Percentiles rank a stretch among this genome's conserved stretches.
phyloP scores from a whole-genome alignment of 2,329 filamentous ascomycete species.

The Trichoderma sp. region DNA sequence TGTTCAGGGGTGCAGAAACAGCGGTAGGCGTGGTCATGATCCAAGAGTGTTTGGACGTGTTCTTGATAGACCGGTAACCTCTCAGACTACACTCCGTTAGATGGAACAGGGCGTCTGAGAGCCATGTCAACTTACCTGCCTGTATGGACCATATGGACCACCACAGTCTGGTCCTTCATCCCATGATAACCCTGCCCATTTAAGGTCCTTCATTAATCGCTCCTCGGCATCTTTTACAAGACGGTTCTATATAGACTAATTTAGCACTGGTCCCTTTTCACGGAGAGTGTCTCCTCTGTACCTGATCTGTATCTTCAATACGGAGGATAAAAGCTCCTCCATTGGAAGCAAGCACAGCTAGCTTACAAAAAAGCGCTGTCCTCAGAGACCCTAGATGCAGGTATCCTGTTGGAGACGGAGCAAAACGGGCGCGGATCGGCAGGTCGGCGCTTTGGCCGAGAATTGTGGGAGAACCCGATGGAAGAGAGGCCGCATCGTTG shows the following conservation, averaged over 20 bases:
- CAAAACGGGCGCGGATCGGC: slow-evolving; percentile 66
- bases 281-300: slow-evolving; percentile 38
- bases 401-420: slow-evolving; percentile 91
- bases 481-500: not conserved
- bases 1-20: slow-evolving; percentile 84
- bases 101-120: not conserved
- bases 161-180: slow-evolving; percentile 88
- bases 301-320: slow-evolving; percentile 93
- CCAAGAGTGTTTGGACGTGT: slow-evolving; percentile 67
- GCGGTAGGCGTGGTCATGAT: slow-evolving; percentile 75
- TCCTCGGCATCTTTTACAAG: slow-evolving; percentile 77
- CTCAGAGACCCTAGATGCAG: slow-evolving; percentile 87
- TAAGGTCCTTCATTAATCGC: slow-evolving; percentile 72
- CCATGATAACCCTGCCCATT: slow-evolving; percentile 88
- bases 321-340: slow-evolving; percentile 86
- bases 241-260: slow-evolving; percentile 57
- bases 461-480: slow-evolving; percentile 28
- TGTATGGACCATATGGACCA: slow-evolving; percentile 81
- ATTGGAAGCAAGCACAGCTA: slow-evolving; percentile 76
- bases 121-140: slow-evolving; percentile 62
- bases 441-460: slow-evolving; percentile 52
- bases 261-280: not conserved
- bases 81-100: slow-evolving; percentile 60
- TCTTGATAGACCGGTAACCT: slow-evolving; percentile 68
- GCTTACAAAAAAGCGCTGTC: slow-evolving; percentile 92